Percentiles rank a stretch among this genome's conserved stretches.
Conservation (phyloP, 805 yeast species). For the Suhomyces vadensis region DNA sequence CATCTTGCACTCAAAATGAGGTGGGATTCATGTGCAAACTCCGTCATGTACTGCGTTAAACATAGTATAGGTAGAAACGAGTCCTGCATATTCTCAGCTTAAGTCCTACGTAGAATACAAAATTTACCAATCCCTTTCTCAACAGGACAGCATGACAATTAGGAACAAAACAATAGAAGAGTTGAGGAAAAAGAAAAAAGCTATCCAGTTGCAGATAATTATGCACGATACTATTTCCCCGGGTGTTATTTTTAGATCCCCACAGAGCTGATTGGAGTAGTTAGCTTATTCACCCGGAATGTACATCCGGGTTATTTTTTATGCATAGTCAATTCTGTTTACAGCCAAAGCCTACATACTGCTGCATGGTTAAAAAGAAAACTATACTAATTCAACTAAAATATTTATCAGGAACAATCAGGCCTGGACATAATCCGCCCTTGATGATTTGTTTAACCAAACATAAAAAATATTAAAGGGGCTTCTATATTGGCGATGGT, state of each 20-base stretch:
- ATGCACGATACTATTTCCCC: neutral
- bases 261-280: neutral
- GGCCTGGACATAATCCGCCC: neutral
- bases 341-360: neutral
- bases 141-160: too few relatives aligned
- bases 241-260: constrained; percentile 1
- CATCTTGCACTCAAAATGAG: too few relatives aligned
- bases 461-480: constrained; percentile 7
- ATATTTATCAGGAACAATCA: neutral
- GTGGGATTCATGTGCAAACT: too few relatives aligned
- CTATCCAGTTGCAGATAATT: neutral
- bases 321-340: neutral
- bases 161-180: too few relatives aligned
- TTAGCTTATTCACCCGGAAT: neutral
- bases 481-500: constrained; percentile 4
- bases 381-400: neutral
- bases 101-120: too few relatives aligned
- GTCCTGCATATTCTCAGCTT: too few relatives aligned
- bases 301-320: neutral
- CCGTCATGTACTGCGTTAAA: too few relatives aligned
- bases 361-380: neutral
- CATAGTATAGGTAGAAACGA: too few relatives aligned
- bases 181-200: neutral
- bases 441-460: constrained; percentile 1
- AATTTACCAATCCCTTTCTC: too few relatives aligned